Evolutionary conservation across 768 basidiomycete genomes (phyloP).

Genomic region (Tremella mesenterica): DNA sequence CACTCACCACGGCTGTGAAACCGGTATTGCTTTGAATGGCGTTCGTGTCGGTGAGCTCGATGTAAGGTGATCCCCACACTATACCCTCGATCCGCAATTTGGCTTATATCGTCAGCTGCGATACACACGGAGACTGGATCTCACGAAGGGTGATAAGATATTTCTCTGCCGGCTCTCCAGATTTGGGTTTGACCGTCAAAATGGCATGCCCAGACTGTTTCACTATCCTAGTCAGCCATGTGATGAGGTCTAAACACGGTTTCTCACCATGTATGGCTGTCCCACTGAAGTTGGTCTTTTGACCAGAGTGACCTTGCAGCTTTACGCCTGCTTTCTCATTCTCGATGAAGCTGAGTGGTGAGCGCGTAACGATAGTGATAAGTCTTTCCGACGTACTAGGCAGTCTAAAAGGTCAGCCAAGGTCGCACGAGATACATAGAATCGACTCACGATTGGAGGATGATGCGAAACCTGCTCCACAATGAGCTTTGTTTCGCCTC

Average conservation of each 20-base stretch:
- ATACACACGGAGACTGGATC: slow-evolving; percentile 4
- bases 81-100: slow-evolving; percentile 80
- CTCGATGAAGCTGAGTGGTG: slow-evolving; percentile 62
- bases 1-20: slow-evolving; percentile 52
- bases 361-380: background rate
- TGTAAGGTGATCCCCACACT: slow-evolving; percentile 79
- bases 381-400: slow-evolving; percentile 38
- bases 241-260: background rate
- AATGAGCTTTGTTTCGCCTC: slow-evolving; percentile 71
- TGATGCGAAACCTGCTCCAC: slow-evolving; percentile 98
- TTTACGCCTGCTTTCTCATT: slow-evolving; percentile 67
- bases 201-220: slow-evolving; percentile 92
- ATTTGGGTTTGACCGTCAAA: slow-evolving; percentile 56
- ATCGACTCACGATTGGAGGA: slow-evolving; percentile 45
- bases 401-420: slow-evolving; percentile 30
- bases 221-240: slow-evolving; percentile 48
- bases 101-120: slow-evolving; percentile 41
- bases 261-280: slow-evolving; percentile 47
- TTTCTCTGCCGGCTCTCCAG: slow-evolving; percentile 55
- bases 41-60: slow-evolving; percentile 75
- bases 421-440: background rate
- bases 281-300: slow-evolving; percentile 87
- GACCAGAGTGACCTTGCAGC: slow-evolving; percentile 79
- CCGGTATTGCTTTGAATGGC: slow-evolving; percentile 66
- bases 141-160: slow-evolving; percentile 79